Conservation (phyloP, 805 yeast genomes). For the Candida sithepensis region DNA sequence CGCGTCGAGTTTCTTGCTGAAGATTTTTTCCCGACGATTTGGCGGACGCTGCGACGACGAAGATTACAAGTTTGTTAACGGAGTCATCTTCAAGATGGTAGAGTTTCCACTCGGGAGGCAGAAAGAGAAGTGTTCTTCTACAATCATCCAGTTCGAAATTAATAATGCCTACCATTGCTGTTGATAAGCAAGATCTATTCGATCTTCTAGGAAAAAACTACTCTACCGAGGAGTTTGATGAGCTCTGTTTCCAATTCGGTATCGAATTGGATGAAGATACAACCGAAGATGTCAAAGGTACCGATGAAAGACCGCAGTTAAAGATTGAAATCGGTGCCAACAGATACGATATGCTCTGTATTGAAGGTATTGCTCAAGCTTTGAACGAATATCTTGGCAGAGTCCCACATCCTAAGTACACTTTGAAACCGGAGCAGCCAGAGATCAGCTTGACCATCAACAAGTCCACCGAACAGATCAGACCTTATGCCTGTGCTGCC, state of each 20-base stretch:
- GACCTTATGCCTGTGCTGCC: conserved; percentile 97
- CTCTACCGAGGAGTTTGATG: conserved; percentile 92
- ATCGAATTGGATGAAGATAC: conserved; percentile 97
- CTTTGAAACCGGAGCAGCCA: conserved; percentile 58
- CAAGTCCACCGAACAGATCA: conserved; percentile 64
- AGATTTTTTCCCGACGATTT: neutral
- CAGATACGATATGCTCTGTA: conserved; percentile 96
- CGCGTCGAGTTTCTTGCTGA: neutral
- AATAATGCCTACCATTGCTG: conserved; percentile 98
- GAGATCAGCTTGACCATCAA: conserved; percentile 65
- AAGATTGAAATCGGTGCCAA: conserved; percentile 98
- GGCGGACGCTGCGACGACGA: neutral
- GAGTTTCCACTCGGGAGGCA: too few species aligned
- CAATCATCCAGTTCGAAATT: conserved; percentile 7
- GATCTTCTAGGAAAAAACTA: conserved; percentile 65
- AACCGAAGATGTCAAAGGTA: conserved; percentile 64
- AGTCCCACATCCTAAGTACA: conserved; percentile 60
- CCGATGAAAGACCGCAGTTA: conserved; percentile 91
- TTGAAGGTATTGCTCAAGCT: conserved; percentile 96
- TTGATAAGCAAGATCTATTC: conserved; percentile 90
- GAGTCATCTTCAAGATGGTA: too few species aligned
- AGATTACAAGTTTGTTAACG: neutral
- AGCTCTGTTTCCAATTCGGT: conserved; percentile 95
- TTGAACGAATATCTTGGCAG: conserved; percentile 85
- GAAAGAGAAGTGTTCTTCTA: too few species aligned